Evolutionary conservation across 2,329 filamentous ascomycete species (phyloP).

Genomic region (Metarhizium brunneum): DNA sequence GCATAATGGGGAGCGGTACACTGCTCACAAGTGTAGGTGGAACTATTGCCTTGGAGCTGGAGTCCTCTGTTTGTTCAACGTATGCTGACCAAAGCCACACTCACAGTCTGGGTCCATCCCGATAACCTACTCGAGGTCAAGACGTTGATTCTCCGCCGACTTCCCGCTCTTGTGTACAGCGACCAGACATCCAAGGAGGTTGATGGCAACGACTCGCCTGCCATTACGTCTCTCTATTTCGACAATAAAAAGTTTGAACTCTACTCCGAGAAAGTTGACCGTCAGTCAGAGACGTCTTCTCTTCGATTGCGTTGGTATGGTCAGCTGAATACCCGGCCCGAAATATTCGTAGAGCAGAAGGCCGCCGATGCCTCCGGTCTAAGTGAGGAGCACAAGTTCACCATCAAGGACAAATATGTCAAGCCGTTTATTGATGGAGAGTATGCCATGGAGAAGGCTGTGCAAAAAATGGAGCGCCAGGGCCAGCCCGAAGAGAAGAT

Average conservation of each 20-base stretch:
- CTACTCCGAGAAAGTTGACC: conserved; percentile 77
- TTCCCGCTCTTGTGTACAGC: conserved; percentile 90
- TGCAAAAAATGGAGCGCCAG: conserved; percentile 77
- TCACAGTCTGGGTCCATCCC: conserved; percentile 82
- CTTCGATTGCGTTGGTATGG: conserved; percentile 88
- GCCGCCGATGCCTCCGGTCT: conserved; percentile 65
- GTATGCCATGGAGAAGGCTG: conserved; percentile 85
- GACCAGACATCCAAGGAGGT: conserved; percentile 75
- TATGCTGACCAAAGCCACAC: conserved; percentile 13
- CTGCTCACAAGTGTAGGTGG: conserved; percentile 71
- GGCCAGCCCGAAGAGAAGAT: conserved; percentile 58
- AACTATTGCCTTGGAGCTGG: neutral
- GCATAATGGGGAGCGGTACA: conserved; percentile 64
- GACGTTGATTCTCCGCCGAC: conserved; percentile 81
- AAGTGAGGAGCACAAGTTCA: conserved; percentile 71
- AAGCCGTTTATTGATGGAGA: conserved; percentile 77
- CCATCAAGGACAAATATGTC: conserved; percentile 91
- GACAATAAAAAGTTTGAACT: conserved; percentile 80
- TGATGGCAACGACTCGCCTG: conserved; percentile 74
- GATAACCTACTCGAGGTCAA: conserved; percentile 97
- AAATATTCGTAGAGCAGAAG: conserved; percentile 86
- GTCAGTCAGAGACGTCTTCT: conserved; percentile 66
- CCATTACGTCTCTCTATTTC: conserved; percentile 93
- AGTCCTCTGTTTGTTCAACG: conserved; percentile 11
- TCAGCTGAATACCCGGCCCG: conserved; percentile 65